Evolutionary conservation across 495 filamentous ascomycete genomes (phyloP).

Genomic region (Hypoxylon subgilvum): DNA sequence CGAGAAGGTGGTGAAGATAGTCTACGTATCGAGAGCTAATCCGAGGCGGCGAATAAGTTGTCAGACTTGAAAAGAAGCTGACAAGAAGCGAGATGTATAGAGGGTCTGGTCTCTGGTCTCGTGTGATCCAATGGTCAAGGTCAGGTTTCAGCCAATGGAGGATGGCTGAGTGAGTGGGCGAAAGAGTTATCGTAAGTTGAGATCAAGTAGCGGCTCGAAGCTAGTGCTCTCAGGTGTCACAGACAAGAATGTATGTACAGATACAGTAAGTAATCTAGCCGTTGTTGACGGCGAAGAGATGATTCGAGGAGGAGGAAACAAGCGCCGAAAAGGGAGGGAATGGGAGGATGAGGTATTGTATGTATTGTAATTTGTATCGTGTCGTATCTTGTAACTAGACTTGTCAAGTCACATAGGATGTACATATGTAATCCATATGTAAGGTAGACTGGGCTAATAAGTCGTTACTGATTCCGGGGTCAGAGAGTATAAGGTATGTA

Average conservation of each 20-base stretch:
- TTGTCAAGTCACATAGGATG: no score
- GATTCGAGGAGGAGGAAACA: conserved; percentile 30
- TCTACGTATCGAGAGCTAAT: conserved; percentile 21
- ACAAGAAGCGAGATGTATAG: conserved; percentile 17
- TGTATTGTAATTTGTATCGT: conserved; percentile 14
- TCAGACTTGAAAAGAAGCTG: conserved; percentile 38
- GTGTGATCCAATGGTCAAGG: conserved; percentile 17
- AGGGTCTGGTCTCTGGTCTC: conserved; percentile 4
- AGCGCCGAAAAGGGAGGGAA: conserved; percentile 4
- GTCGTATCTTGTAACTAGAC: conserved; percentile 6
- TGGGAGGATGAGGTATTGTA: conserved; percentile 34
- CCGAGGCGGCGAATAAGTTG: conserved; percentile 25
- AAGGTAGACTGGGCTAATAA: conserved; percentile 1
- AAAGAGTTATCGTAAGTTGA: conserved; percentile 14
- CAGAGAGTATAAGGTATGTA: background rate
- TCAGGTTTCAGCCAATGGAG: conserved; percentile 20
- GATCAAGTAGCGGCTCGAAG: conserved; percentile 15
- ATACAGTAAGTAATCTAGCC: conserved; percentile 30
- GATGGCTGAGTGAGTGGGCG: conserved; percentile 16
- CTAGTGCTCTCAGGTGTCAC: conserved; percentile 8
- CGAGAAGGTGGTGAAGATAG: conserved; percentile 11
- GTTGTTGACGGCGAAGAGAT: conserved; percentile 24
- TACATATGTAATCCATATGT: no score
- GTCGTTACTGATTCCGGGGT: conserved; percentile 5
- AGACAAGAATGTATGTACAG: conserved; percentile 23